Conservation (phyloP, 257 asterid genomes). For the Solanum bulbocastanum region DNA sequence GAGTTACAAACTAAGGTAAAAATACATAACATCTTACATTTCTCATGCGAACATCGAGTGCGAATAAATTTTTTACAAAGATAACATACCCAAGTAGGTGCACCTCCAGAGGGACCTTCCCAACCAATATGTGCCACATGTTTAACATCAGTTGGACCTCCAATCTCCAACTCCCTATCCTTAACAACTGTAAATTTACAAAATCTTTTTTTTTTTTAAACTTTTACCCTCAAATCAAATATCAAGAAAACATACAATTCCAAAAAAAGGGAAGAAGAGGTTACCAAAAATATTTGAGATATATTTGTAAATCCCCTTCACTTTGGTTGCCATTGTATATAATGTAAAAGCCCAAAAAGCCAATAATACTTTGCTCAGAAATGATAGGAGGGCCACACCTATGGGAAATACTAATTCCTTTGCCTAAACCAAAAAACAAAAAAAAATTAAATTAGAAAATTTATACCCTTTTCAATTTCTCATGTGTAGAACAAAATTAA, state of each 20-base stretch:
- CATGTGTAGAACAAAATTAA: too few species aligned
- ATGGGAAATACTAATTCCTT: background rate
- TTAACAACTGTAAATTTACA: constrained; percentile 32
- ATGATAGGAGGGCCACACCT: constrained; percentile 12
- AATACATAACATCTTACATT: background rate
- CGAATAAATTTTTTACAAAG: background rate
- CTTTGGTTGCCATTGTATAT: constrained; percentile 37
- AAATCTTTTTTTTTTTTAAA: too few species aligned
- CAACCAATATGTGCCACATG: constrained; percentile 92
- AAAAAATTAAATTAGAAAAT: background rate
- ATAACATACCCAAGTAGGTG: constrained; percentile 52
- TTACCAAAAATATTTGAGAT: constrained; percentile 71
- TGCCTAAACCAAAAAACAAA: background rate
- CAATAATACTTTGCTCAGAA: constrained; percentile 1
- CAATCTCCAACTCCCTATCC: constrained; percentile 79
- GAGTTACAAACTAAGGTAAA: background rate
- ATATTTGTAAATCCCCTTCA: constrained; percentile 70
- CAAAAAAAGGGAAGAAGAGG: background rate
- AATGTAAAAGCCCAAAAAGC: background rate
- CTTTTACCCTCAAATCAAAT: background rate
- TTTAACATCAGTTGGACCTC: constrained; percentile 79
- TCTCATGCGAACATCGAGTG: background rate
- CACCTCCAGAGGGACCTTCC: constrained; percentile 56
- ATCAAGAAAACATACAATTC: background rate
- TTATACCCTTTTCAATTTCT: background rate